A percentile compares a stretch with the other conserved stretches of the same genome.
These are phyloP conservation scores for Boletales sp. DNA, from an alignment of 768 basidiomycete species.

Conservation along the genomic window DNA sequence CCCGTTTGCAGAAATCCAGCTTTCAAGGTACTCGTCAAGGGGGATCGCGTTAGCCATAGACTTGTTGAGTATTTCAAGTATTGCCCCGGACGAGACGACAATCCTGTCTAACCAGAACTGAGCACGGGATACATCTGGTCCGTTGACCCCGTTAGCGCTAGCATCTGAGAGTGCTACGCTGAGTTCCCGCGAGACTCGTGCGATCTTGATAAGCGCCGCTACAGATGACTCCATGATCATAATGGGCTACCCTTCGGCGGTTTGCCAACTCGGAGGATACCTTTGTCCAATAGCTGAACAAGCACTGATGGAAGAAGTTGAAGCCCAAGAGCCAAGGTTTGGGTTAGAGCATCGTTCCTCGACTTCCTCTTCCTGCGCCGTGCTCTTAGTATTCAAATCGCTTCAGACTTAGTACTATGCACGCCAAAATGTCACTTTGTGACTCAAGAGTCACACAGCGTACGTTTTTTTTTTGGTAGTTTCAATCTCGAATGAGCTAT, in stretches of 20 bases:
- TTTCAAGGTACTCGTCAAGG: background rate
- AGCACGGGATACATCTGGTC: background rate
- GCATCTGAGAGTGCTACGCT: background rate
- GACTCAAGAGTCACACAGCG: too few relatives aligned
- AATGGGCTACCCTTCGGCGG: too few relatives aligned
- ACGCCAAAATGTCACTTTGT: too few relatives aligned
- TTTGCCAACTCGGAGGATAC: too few relatives aligned
- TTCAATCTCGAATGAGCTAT: conserved; percentile 42
- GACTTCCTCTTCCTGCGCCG: too few relatives aligned
- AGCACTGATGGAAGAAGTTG: too few relatives aligned
- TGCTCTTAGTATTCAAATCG: too few relatives aligned
- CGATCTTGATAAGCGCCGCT: background rate
- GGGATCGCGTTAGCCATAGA: background rate
- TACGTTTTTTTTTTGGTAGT: conserved; percentile 33
- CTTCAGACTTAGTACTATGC: too few relatives aligned
- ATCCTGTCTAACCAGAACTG: background rate
- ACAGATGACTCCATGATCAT: background rate
- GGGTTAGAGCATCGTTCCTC: too few relatives aligned
- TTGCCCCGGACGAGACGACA: background rate
- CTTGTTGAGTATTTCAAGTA: background rate
- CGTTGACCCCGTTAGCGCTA: background rate
- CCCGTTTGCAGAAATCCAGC: background rate
- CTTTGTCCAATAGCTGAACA: too few relatives aligned
- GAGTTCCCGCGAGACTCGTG: background rate
- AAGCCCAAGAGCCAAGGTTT: too few relatives aligned